These are phyloP conservation scores for Tulasnella sp. DNA, from an alignment of 768 basidiomycete genomes.

Conservation along the genomic window DNA sequence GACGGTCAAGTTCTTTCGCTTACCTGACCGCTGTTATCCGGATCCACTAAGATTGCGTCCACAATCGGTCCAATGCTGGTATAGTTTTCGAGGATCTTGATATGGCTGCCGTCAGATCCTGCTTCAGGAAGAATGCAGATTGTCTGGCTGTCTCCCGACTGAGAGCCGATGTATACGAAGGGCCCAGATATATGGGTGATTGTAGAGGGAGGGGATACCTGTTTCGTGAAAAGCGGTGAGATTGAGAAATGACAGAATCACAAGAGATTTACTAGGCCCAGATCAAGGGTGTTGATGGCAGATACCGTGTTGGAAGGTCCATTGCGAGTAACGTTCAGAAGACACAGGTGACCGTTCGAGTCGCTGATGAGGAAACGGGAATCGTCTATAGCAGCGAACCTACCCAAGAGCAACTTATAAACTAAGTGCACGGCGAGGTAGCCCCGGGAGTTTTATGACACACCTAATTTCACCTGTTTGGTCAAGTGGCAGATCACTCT, in stretches of 20 bases:
- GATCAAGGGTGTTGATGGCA: slow-evolving; percentile 35
- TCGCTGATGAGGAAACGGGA: slow-evolving; percentile 55
- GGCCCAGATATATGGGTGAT: slow-evolving; percentile 63
- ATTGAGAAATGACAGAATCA: neutral
- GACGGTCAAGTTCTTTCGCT: slow-evolving; percentile 16
- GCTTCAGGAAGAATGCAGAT: slow-evolving; percentile 40
- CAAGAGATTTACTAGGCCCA: slow-evolving; percentile 49
- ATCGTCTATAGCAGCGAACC: slow-evolving; percentile 21
- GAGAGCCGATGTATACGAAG: slow-evolving; percentile 67
- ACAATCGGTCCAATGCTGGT: slow-evolving; percentile 74
- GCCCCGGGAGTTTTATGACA: neutral
- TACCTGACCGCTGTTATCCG: slow-evolving; percentile 61
- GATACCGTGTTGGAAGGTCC: slow-evolving; percentile 32
- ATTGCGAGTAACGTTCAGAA: slow-evolving; percentile 43
- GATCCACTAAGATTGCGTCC: slow-evolving; percentile 68
- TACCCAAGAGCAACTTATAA: neutral
- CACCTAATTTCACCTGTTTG: neutral
- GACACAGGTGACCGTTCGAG: slow-evolving; percentile 52
- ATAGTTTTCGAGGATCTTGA: slow-evolving; percentile 52
- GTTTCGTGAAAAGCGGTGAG: neutral
- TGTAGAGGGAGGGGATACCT: slow-evolving; percentile 23
- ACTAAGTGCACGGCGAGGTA: neutral
- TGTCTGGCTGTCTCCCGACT: slow-evolving; percentile 70
- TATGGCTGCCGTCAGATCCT: slow-evolving; percentile 35
- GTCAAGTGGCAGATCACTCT: slow-evolving; percentile 15